Percentiles rank a stretch among this genome's conserved stretches.
phyloP scores from a whole-genome alignment of 1,284 basidiomycete genomes.

The Pyrrhoderma lamaoense region DNA sequence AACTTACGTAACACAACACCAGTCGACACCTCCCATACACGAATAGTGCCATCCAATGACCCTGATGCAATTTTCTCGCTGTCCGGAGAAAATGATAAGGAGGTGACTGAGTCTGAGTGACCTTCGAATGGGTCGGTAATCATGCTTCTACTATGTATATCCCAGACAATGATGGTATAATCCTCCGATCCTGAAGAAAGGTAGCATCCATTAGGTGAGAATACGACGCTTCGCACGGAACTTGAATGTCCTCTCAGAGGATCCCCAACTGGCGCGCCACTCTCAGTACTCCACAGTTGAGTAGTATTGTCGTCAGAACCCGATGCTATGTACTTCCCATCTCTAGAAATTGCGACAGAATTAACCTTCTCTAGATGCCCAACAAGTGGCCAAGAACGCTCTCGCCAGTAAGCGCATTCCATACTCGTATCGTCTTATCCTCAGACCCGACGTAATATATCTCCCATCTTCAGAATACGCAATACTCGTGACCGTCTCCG shows the following conservation, averaged over 20 bases:
- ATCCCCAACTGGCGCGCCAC: no score
- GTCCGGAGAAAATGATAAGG: slow-evolving; percentile 2
- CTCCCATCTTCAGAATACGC: no score
- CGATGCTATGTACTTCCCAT: neutral
- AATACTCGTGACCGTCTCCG: no score
- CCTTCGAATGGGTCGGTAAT: neutral
- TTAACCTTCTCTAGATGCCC: neutral
- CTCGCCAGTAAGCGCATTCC: neutral
- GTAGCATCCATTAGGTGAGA: no score
- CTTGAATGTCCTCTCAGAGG: no score
- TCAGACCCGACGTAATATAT: neutral
- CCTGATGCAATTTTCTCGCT: neutral
- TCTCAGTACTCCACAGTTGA: no score
- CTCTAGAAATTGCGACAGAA: neutral
- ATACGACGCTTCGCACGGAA: no score
- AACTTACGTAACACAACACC: no score
- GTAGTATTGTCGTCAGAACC: neutral
- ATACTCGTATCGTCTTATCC: slow-evolving; percentile 5
- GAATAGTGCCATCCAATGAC: neutral
- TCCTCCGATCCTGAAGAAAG: neutral
- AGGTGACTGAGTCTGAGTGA: neutral
- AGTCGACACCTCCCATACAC: neutral
- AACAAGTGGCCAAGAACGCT: neutral
- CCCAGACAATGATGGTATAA: neutral
- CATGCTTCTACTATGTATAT: neutral